Conservation (phyloP, 2,329 filamentous ascomycete genomes). For the Colletotrichum cordylinicola region DNA sequence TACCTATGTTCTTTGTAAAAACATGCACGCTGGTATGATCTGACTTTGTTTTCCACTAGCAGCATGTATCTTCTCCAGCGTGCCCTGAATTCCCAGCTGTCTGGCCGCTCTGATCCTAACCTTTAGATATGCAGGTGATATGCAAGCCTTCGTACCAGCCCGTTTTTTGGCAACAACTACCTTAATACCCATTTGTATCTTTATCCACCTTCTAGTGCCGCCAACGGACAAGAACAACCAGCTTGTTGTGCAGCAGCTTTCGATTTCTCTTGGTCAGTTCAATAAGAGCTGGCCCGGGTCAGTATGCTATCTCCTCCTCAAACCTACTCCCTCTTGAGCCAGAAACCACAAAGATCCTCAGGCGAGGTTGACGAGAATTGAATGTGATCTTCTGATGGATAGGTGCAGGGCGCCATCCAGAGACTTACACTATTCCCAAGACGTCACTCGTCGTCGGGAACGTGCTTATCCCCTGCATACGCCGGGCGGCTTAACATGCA, state of each 20-base stretch:
- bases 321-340: background rate
- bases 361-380: background rate
- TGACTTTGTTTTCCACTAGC: background rate
- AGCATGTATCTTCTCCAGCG: background rate
- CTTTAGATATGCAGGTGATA: background rate
- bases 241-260: background rate
- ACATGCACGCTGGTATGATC: background rate
- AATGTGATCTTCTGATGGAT: background rate
- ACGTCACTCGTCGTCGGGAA: background rate
- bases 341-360: background rate
- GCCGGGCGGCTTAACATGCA: constrained; percentile 2
- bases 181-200: background rate
- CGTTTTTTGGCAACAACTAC: background rate
- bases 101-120: background rate
- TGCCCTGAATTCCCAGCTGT: background rate
- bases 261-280: background rate
- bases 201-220: background rate
- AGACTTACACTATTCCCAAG: background rate
- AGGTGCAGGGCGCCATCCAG: background rate
- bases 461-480: constrained; percentile 15
- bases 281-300: background rate
- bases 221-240: background rate
- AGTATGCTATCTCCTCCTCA: background rate
- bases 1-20: background rate
- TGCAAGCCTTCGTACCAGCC: background rate